Evolutionary conservation across 2,329 filamentous ascomycete genomes (phyloP), one percentile per base, ranked within the genome.

Genomic region (Talaromyces sp.): DNA sequence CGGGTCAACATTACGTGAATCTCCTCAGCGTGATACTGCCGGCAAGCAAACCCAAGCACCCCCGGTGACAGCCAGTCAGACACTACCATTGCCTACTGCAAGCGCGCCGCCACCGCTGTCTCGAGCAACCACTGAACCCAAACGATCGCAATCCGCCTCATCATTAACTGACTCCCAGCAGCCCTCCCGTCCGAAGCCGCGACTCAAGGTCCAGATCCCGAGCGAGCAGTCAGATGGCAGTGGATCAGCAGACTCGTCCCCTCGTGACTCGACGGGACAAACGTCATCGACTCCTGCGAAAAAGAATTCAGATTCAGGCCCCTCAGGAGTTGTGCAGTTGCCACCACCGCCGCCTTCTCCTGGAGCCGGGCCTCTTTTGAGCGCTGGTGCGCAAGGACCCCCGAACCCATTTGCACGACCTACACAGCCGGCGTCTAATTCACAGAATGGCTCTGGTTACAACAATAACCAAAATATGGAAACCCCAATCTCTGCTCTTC

Each of bases 331-430:
- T 23, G 91, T 97, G 2, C 61, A 62, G 34, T 82, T 99, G 5
- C 95, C 95, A 18, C 94, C 94, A 7, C 95, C 95, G 0, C 97
- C 95, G 1, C 94, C 95, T 0, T 96, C 92, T 33, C 90, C 92
- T 2, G 90, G 90, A 27, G 87, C 92, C 2, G 61, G 61, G 42
- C 61, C 61, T 56, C 82, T 98, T 6, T 81, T 97, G 60, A 96
- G 92, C 55, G 95, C 95, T 0, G 95, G 95, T 47, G 94, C 95
- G 8, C 89, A 89, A 42, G 95, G 95, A 0, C 95, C 95, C 14
- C 92, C 92, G 2, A 99, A 99, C 73, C 95, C 95, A 0, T 99
- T 98, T 74, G 95, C 95, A 7, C 85, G 94, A 50, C 95, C 94
- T 0, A 85, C 88, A 30, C 92, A 90, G 4, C 91, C 92, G n/a